Conservation (phyloP, 2,329 filamentous ascomycete species). For the Claviceps sp. region DNA sequence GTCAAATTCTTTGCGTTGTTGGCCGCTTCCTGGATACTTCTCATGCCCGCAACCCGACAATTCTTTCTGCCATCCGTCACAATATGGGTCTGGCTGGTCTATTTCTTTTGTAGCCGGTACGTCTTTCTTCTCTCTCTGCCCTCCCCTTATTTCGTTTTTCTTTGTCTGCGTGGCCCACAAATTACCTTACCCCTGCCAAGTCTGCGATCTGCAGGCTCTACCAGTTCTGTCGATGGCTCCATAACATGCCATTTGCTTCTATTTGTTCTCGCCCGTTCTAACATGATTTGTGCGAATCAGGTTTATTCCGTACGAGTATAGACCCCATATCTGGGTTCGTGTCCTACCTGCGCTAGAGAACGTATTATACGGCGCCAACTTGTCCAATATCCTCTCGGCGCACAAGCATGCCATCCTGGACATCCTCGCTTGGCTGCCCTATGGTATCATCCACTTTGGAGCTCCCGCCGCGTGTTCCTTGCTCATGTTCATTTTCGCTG, state of each 20-base stretch:
- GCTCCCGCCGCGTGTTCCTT: slow-evolving; percentile 67
- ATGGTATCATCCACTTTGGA: slow-evolving; percentile 82
- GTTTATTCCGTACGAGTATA: slow-evolving; percentile 79
- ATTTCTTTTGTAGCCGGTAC: slow-evolving; percentile 89
- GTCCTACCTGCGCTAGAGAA: slow-evolving; percentile 91
- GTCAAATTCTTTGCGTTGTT: slow-evolving; percentile 62
- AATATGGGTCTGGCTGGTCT: slow-evolving; percentile 74
- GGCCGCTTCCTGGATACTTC: slow-evolving; percentile 52
- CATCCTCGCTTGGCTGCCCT: slow-evolving; percentile 83
- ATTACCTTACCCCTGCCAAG: too few relatives aligned
- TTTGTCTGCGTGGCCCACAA: neutral
- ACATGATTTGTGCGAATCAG: slow-evolving; percentile 28
- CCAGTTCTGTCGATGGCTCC: too few relatives aligned
- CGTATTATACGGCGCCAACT: slow-evolving; percentile 87
- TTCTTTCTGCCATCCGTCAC: slow-evolving; percentile 82
- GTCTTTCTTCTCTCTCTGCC: slow-evolving; percentile 22
- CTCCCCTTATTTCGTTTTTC: neutral
- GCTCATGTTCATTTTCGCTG: slow-evolving; percentile 77
- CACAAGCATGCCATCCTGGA: slow-evolving; percentile 77
- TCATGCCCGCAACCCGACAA: slow-evolving; percentile 76
- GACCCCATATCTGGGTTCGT: slow-evolving; percentile 89
- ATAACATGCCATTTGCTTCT: too few relatives aligned
- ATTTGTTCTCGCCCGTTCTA: neutral
- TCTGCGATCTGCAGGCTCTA: too few relatives aligned
- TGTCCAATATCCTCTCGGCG: slow-evolving; percentile 88